These are phyloP conservation scores for Linnemannia schmuckeri DNA, from an alignment of 192 early-diverging fungal genomes.

Conservation along the genomic window DNA sequence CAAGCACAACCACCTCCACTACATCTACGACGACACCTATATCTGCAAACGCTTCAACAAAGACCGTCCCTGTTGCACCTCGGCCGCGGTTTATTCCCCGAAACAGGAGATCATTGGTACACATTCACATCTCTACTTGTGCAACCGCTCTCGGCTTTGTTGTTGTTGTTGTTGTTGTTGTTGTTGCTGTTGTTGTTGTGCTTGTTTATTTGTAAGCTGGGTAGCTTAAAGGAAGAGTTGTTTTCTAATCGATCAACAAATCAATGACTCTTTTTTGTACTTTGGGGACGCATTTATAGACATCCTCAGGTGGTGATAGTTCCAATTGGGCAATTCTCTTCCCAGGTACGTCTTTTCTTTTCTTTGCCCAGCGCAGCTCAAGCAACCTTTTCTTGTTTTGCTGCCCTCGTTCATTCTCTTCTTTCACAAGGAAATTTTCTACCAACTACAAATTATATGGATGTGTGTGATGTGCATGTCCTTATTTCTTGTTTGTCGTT, in stretches of 20 bases:
- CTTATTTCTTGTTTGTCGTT: not conserved
- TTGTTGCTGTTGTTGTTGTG: not conserved
- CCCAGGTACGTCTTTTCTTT: slow-evolving; percentile 30
- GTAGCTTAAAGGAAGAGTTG: not conserved
- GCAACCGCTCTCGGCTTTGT: not conserved
- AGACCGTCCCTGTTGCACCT: not conserved
- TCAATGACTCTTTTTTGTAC: not conserved
- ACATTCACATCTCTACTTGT: not conserved
- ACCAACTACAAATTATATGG: not conserved
- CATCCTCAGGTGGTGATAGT: slow-evolving; percentile 32
- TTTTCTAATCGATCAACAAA: slow-evolving; percentile 6
- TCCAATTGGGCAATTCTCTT: slow-evolving; percentile 53
- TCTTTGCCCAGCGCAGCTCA: no score
- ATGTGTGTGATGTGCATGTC: not conserved
- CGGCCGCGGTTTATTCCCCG: slow-evolving; percentile 31
- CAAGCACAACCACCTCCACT: not conserved
- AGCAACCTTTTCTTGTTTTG: not conserved
- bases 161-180: not conserved
- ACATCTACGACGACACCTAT: not conserved
- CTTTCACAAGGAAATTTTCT: not conserved
- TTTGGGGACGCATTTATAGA: slow-evolving; percentile 20
- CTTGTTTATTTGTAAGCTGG: not conserved
- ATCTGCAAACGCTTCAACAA: not conserved
- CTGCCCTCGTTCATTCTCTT: not conserved
- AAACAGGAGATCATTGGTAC: slow-evolving; percentile 43